Evolutionary conservation across 164 flowering plant species (phyloP).

Genomic region (Buxus sempervirens): DNA sequence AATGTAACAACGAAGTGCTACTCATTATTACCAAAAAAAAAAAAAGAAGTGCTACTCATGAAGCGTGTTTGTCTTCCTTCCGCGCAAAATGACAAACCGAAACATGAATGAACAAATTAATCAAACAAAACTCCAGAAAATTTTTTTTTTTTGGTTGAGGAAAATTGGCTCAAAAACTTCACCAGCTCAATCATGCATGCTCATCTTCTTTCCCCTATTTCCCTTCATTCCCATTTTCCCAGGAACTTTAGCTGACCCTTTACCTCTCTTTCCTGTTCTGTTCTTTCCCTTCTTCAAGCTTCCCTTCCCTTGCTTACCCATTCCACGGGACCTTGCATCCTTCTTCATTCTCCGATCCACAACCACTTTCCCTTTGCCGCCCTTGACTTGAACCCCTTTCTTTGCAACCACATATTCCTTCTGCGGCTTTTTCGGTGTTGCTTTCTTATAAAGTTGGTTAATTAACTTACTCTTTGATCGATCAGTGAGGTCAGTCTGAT

Average conservation of each 20-base stretch:
- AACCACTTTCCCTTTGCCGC: conserved; percentile 78
- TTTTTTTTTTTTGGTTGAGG: too few relatives aligned
- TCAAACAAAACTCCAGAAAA: too few relatives aligned
- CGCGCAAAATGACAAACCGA: too few relatives aligned
- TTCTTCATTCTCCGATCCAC: conserved; percentile 93
- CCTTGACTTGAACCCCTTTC: conserved; percentile 86
- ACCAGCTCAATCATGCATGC: background rate
- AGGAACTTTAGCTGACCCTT: conserved; percentile 34
- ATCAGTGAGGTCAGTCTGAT: conserved; percentile 73
- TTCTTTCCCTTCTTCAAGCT: conserved; percentile 48
- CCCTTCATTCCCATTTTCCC: conserved; percentile 26
- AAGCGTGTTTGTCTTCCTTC: too few relatives aligned
- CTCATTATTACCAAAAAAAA: too few relatives aligned
- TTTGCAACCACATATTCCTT: conserved; percentile 92
- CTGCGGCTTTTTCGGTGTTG: conserved; percentile 64
- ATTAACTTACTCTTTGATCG: conserved; percentile 77
- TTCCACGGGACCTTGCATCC: conserved; percentile 57
- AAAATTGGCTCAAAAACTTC: background rate
- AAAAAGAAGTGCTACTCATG: too few relatives aligned
- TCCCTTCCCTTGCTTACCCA: conserved; percentile 52
- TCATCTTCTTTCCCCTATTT: conserved; percentile 22
- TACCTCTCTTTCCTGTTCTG: conserved; percentile 42
- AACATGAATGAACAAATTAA: too few relatives aligned
- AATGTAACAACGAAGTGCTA: too few relatives aligned
- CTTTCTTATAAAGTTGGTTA: conserved; percentile 77